A percentile compares a stretch with the other conserved stretches of the same genome.
Conservation (phyloP, 139 green algal species). For the Haematococcus sp. region DNA sequence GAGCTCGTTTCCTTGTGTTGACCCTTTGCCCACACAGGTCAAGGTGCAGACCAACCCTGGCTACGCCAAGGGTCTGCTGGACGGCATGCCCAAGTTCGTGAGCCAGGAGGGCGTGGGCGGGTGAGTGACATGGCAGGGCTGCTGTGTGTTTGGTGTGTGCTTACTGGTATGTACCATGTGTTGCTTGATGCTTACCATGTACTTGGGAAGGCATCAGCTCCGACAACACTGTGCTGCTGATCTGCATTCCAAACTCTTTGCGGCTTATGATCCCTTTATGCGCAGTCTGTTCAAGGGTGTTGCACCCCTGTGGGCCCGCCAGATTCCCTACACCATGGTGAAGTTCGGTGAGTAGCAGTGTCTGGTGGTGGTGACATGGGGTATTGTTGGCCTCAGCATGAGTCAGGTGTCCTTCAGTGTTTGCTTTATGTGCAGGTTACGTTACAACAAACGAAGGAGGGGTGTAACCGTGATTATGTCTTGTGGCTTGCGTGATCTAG, state of each 20-base stretch:
- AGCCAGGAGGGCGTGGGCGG: slow-evolving; percentile 51
- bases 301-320: slow-evolving; percentile 82
- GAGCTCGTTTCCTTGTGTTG: background rate
- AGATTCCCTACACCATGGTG: slow-evolving; percentile 97
- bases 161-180: background rate
- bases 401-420: too few species aligned
- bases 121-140: slow-evolving; percentile 28
- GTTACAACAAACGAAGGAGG: too few species aligned
- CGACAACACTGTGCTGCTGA: too few species aligned
- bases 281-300: slow-evolving; percentile 85
- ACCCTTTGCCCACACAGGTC: slow-evolving; percentile 69
- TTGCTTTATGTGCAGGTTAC: too few species aligned
- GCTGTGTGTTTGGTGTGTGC: background rate
- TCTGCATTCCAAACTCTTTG: too few species aligned
- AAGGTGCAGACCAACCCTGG: slow-evolving; percentile 91
- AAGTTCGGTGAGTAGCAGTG: slow-evolving; percentile 83
- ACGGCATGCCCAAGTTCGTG: slow-evolving; percentile 89
- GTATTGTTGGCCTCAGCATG: too few species aligned
- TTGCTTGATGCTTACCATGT: too few species aligned
- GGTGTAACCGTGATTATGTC: too few species aligned
- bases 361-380: too few species aligned
- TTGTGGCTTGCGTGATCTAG: too few species aligned
- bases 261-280: too few species aligned
- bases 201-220: background rate
- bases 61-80: slow-evolving; percentile 76